Conservation (phyloP, 139 green algal genomes). For the Tetratostichococcus sp. region DNA sequence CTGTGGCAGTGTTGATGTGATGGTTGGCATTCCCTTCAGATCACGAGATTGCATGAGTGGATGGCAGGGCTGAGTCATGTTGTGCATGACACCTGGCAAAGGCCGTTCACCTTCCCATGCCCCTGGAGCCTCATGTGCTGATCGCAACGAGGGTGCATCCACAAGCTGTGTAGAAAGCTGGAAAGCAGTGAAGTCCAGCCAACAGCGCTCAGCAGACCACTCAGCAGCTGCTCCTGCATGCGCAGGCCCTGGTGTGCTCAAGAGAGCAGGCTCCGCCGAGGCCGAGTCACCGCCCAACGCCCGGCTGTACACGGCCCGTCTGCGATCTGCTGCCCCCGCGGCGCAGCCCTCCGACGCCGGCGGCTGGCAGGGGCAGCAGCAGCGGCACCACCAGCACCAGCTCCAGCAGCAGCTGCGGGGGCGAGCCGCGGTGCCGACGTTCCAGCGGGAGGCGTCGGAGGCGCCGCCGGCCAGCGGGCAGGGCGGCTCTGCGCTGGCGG, state of each 20-base stretch:
- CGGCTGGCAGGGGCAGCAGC: not conserved
- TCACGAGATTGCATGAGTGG: too few species aligned
- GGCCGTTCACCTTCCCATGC: too few species aligned
- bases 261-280: constrained; percentile 4
- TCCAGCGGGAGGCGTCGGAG: constrained; percentile 3
- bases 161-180: too few species aligned
- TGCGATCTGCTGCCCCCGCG: not conserved
- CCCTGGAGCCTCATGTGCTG: too few species aligned
- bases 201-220: too few species aligned
- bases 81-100: too few species aligned
- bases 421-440: constrained; percentile 4
- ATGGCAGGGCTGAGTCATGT: too few species aligned
- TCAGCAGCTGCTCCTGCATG: too few species aligned
- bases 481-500: not conserved
- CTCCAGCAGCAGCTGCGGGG: not conserved
- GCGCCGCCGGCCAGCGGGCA: not conserved
- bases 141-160: too few species aligned
- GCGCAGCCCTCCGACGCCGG: not conserved
- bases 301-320: constrained; percentile 19
- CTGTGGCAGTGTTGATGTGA: too few species aligned
- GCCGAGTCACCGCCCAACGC: constrained; percentile 10
- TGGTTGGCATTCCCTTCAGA: too few species aligned
- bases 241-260: not conserved
- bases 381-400: not conserved
- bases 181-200: too few species aligned